Evolutionary conservation across 306 rosid genomes (phyloP).

Genomic region (Prunus mira): DNA sequence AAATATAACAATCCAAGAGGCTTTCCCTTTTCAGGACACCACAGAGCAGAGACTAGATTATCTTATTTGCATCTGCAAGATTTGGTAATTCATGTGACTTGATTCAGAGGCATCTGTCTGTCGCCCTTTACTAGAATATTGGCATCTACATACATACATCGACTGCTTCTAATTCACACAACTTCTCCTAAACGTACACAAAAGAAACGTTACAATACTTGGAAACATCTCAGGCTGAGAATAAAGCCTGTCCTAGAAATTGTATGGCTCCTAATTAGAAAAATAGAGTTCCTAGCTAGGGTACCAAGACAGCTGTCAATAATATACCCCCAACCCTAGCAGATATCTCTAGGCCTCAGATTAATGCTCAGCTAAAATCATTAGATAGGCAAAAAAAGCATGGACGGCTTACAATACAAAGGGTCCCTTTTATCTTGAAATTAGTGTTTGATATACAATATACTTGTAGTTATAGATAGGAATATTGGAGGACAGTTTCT

Average conservation of each 20-base stretch:
- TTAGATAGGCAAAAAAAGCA: background rate
- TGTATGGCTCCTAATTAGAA: background rate
- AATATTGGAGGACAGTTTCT: slow-evolving; percentile 1
- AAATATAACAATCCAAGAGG: no score
- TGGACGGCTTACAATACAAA: background rate
- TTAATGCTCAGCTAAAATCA: background rate
- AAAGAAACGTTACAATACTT: slow-evolving; percentile 5
- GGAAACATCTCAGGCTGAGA: slow-evolving; percentile 9
- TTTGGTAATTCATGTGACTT: slow-evolving; percentile 6
- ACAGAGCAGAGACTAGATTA: no score
- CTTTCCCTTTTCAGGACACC: no score
- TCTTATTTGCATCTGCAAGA: background rate
- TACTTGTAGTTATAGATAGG: background rate
- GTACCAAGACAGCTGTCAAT: background rate
- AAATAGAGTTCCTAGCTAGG: background rate
- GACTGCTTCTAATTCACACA: slow-evolving; percentile 3
- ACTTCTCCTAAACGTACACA: background rate
- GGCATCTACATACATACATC: background rate
- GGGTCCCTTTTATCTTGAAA: background rate
- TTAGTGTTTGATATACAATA: background rate
- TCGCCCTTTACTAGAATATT: slow-evolving; percentile 5
- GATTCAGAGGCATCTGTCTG: background rate
- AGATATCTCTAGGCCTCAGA: no score
- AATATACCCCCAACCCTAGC: no score
- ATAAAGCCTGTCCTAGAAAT: background rate